Evolutionary conservation across 2,329 filamentous ascomycete species (phyloP).

Genomic region (Claviceps pusilla): DNA sequence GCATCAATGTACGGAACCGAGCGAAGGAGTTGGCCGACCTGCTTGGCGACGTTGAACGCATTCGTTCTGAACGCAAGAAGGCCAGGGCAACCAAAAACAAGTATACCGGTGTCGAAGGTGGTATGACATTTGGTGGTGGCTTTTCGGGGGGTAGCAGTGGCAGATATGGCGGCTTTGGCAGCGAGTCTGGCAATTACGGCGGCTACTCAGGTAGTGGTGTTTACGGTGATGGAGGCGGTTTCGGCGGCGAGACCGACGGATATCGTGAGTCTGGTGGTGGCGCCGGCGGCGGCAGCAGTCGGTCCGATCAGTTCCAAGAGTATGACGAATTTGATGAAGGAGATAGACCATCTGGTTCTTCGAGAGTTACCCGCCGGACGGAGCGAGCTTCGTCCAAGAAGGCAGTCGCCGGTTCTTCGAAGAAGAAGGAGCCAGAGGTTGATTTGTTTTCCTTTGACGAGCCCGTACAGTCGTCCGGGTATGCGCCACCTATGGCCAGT

Average conservation of each 20-base stretch:
- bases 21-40: constrained; percentile 91
- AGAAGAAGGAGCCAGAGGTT: constrained; percentile 75
- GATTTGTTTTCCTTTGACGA: constrained; percentile 93
- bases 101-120: constrained; percentile 87
- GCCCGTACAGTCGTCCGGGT: constrained; percentile 35
- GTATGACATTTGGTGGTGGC: constrained; percentile 44
- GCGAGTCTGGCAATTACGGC: constrained; percentile 61
- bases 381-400: constrained; percentile 23
- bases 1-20: constrained; percentile 90
- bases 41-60: constrained; percentile 80
- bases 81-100: constrained; percentile 81
- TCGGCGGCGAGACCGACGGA: constrained; percentile 51
- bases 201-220: constrained; percentile 57
- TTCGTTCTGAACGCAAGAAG: constrained; percentile 75
- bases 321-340: constrained; percentile 93
- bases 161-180: constrained; percentile 84
- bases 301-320: constrained; percentile 75
- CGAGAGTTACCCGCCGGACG: constrained; percentile 25
- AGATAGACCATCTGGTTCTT: constrained; percentile 28
- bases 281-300: constrained; percentile 46
- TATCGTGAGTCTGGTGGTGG: constrained; percentile 92
- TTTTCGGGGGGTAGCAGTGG: constrained; percentile 28
- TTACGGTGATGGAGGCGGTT: constrained; percentile 88
- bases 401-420: constrained; percentile 46
- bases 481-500: constrained; percentile 29